Percentiles rank a stretch among this genome's conserved stretches.
phyloP scores from a whole-genome alignment of 331 rosid species.

The Spiraea crenata region DNA sequence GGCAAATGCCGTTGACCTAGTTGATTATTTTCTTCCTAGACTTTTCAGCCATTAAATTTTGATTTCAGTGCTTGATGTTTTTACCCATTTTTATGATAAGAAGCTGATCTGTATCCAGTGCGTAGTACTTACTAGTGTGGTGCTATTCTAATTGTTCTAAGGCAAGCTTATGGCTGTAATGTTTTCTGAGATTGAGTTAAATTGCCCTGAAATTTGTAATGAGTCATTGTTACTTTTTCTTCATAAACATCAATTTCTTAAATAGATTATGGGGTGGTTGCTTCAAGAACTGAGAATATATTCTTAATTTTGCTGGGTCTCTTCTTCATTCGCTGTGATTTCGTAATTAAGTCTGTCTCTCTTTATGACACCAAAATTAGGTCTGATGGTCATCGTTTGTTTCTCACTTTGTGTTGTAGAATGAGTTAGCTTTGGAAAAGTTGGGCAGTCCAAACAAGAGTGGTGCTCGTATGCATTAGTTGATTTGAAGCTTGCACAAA shows the following conservation, averaged over 20 bases:
- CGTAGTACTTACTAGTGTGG: constrained; percentile 1
- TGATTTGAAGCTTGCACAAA: constrained; percentile 39
- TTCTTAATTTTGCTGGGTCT: too few relatives aligned
- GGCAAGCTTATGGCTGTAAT: constrained; percentile 82
- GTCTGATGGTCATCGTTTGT: constrained; percentile 1
- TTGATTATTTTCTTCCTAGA: constrained; percentile 91
- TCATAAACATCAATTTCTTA: too few relatives aligned
- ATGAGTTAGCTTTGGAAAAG: constrained; percentile 35
- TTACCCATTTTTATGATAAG: not conserved
- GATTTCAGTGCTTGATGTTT: constrained; percentile 30
- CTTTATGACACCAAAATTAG: too few relatives aligned
- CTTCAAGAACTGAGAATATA: too few relatives aligned
- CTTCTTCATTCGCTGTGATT: too few relatives aligned
- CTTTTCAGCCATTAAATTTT: constrained; percentile 87
- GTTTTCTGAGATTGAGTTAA: too few relatives aligned
- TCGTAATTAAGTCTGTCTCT: too few relatives aligned
- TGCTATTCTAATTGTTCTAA: constrained; percentile 23
- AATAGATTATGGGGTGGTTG: too few relatives aligned
- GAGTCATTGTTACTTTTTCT: too few relatives aligned
- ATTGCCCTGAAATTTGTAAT: too few relatives aligned
- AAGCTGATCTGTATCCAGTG: not conserved
- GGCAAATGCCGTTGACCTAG: constrained; percentile 92
- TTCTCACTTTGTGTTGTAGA: constrained; percentile 37
- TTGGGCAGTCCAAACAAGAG: too few relatives aligned
- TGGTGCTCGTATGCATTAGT: constrained; percentile 66